Percentiles rank a stretch among this genome's conserved stretches.
These are phyloP conservation scores for Fusarium buxicola DNA, from an alignment of 2,329 filamentous ascomycete species.

Conservation along the genomic window DNA sequence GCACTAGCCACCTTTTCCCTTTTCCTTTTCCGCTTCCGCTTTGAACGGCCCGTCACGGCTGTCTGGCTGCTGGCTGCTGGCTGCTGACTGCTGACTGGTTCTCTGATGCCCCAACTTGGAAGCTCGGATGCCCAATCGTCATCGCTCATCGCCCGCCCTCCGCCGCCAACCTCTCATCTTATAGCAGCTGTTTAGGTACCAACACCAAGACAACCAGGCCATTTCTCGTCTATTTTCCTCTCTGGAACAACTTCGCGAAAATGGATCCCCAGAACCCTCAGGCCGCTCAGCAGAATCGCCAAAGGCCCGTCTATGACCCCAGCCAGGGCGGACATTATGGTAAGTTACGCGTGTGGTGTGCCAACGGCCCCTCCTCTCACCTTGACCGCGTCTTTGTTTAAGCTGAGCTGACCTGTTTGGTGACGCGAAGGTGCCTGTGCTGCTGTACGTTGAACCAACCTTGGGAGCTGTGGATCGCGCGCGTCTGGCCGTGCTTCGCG, in stretches of 20 bases:
- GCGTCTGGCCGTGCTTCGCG: neutral
- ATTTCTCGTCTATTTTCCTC: neutral
- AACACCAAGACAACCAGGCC: constrained; percentile 9
- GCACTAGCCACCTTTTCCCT: constrained; percentile 7
- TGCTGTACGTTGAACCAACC: constrained; percentile 50
- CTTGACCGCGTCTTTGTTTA: constrained; percentile 16
- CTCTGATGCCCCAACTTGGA: constrained; percentile 6
- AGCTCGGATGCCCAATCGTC: constrained; percentile 43
- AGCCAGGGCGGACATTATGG: constrained; percentile 82
- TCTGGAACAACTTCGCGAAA: constrained; percentile 13
- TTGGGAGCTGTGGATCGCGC: neutral
- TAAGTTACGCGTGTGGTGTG: constrained; percentile 53
- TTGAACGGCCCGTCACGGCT: neutral
- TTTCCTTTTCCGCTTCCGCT: neutral
- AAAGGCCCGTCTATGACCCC: constrained; percentile 77
- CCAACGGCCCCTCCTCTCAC: neutral
- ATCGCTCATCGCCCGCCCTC: constrained; percentile 23
- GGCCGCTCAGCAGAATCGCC: constrained; percentile 66
- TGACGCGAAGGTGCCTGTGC: constrained; percentile 59
- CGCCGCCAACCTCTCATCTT: constrained; percentile 24
- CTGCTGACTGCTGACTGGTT: neutral
- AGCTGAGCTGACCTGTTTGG: neutral
- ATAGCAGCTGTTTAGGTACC: constrained; percentile 15
- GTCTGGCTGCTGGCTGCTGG: too few relatives aligned
- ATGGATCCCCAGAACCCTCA: constrained; percentile 60